Percentiles rank a stretch among this genome's conserved stretches.
phyloP scores from a whole-genome alignment of 2,329 filamentous ascomycete genomes.

The Apiospora sp. region DNA sequence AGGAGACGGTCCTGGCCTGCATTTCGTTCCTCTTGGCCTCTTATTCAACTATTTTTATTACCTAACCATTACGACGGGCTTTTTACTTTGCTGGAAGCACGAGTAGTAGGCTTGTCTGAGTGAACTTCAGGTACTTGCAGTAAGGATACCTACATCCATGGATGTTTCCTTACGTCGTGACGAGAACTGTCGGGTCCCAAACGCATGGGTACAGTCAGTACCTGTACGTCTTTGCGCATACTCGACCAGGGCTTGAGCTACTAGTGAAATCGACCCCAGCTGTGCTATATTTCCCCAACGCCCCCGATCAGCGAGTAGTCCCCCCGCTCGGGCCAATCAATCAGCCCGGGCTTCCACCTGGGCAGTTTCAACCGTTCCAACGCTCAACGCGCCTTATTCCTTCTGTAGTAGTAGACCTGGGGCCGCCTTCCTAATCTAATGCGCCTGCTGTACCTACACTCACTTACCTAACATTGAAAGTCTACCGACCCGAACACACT shows the following conservation, averaged over 20 bases:
- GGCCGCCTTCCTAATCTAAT: not conserved
- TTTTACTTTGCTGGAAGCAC: not conserved
- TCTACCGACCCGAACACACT: not conserved
- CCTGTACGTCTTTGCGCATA: not conserved
- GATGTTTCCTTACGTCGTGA: not conserved
- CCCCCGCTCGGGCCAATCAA: conserved; percentile 20
- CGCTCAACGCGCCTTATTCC: not conserved
- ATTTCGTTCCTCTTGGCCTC: not conserved
- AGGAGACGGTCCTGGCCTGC: not conserved
- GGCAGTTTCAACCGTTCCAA: conserved; percentile 17
- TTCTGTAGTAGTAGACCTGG: not conserved
- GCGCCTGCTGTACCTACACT: not conserved
- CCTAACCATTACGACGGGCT: not conserved
- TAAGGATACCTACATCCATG: not conserved
- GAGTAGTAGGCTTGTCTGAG: not conserved
- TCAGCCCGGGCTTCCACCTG: not conserved
- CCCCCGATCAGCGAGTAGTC: not conserved
- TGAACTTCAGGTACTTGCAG: no score
- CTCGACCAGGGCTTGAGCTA: not conserved
- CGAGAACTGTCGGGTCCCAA: not conserved
- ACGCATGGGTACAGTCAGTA: no score
- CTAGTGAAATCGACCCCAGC: conserved; percentile 10
- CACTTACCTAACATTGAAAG: not conserved
- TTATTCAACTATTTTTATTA: not conserved
- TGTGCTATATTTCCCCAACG: conserved; percentile 15